Percentiles rank a stretch among this genome's conserved stretches.
These are phyloP conservation scores for Aspergillus campestris DNA, from an alignment of 495 filamentous ascomycete genomes.

Conservation along the genomic window DNA sequence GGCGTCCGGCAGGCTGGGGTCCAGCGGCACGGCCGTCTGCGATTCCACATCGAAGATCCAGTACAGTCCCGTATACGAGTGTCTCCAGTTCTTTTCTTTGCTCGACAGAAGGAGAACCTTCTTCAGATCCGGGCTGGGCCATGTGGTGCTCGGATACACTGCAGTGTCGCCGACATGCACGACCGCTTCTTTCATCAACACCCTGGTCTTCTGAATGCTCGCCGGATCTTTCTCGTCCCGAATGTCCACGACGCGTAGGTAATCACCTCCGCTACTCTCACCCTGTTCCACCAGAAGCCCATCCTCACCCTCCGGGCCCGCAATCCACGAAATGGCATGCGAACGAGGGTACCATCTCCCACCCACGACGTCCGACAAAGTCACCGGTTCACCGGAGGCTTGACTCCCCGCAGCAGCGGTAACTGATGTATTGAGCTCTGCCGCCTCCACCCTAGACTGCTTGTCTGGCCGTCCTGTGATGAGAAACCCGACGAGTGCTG, in stretches of 20 bases:
- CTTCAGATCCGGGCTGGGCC: slow-evolving; percentile 75
- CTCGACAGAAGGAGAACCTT: slow-evolving; percentile 75
- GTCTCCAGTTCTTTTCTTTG: slow-evolving; percentile 67
- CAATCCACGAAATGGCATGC: slow-evolving; percentile 82
- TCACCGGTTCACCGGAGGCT: slow-evolving; percentile 69
- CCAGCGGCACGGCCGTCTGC: slow-evolving; percentile 69
- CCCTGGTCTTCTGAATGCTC: slow-evolving; percentile 41
- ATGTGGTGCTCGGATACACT: slow-evolving; percentile 48
- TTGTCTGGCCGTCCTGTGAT: slow-evolving; percentile 32
- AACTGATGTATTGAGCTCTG: slow-evolving; percentile 47
- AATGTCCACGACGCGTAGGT: slow-evolving; percentile 82
- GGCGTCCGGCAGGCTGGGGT: slow-evolving; percentile 56
- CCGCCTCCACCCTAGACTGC: slow-evolving; percentile 14
- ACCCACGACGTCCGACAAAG: slow-evolving; percentile 66
- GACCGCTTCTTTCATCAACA: slow-evolving; percentile 60
- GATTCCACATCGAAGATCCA: slow-evolving; percentile 90
- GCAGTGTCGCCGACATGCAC: slow-evolving; percentile 50
- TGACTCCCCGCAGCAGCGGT: slow-evolving; percentile 47
- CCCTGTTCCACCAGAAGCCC: slow-evolving; percentile 68
- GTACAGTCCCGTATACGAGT: slow-evolving; percentile 77
- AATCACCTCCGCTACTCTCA: slow-evolving; percentile 50
- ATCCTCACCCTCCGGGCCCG: slow-evolving; percentile 75
- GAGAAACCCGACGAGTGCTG: slow-evolving; percentile 70
- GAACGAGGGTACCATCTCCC: slow-evolving; percentile 61
- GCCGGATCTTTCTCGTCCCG: slow-evolving; percentile 43